A percentile compares a stretch with the other conserved stretches of the same genome.
Conservation (phyloP, 202 grass and related monocot species). For the Elaeis oleifera region DNA sequence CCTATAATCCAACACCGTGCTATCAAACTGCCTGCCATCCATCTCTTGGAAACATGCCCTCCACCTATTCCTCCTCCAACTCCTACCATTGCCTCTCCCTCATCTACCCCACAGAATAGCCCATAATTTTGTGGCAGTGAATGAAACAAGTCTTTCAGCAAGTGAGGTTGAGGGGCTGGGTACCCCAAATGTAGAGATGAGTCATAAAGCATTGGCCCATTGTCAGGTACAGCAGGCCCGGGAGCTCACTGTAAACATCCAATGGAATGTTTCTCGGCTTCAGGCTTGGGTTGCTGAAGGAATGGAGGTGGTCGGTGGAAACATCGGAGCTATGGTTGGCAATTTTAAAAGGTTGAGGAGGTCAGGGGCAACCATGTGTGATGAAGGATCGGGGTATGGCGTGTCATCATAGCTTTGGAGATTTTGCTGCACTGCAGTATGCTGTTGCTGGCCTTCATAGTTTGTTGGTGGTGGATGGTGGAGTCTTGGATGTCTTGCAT, state of each 20-base stretch:
- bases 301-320: slow-evolving; percentile 27
- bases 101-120: slow-evolving; percentile 54
- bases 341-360: slow-evolving; percentile 60
- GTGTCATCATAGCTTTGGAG: slow-evolving; percentile 32
- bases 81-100: slow-evolving; percentile 50
- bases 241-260: slow-evolving; percentile 46
- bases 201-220: slow-evolving; percentile 35
- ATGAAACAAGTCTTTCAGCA: slow-evolving; percentile 58
- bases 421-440: slow-evolving; percentile 28
- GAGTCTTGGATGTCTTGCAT: slow-evolving; percentile 32
- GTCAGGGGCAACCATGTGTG: slow-evolving; percentile 32
- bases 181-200: slow-evolving; percentile 29
- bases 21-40: slow-evolving; percentile 45
- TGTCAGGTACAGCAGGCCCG: slow-evolving; percentile 34
- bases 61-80: slow-evolving; percentile 24
- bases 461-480: slow-evolving; percentile 27
- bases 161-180: slow-evolving; percentile 43
- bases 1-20: slow-evolving; percentile 31
- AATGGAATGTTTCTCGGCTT: slow-evolving; percentile 33
- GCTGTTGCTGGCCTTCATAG: slow-evolving; percentile 29
- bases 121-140: slow-evolving; percentile 61
- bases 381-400: slow-evolving; percentile 33
- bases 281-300: slow-evolving; percentile 25
- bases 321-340: slow-evolving; percentile 27
- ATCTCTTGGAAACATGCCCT: slow-evolving; percentile 58